These are phyloP conservation scores for Nicotiana benthamiana DNA, from an alignment of 257 asterid species.

Conservation along the genomic window DNA sequence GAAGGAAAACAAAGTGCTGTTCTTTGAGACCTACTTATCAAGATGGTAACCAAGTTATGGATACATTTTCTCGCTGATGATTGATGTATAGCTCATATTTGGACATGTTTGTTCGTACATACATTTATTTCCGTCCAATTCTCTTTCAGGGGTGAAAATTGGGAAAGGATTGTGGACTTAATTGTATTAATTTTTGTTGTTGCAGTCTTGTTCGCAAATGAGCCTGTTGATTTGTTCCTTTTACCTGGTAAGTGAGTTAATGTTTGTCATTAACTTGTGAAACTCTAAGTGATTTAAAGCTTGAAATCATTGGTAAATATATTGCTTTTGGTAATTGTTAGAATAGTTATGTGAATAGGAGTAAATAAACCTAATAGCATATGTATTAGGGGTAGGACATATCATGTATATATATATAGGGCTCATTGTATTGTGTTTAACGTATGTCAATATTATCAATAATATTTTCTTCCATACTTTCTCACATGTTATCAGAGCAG, in stretches of 20 bases:
- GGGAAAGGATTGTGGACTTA: background rate
- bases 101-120: background rate
- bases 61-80: background rate
- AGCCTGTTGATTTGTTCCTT: slow-evolving; percentile 82
- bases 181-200: background rate
- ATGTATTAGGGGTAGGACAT: no score
- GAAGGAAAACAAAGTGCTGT: background rate
- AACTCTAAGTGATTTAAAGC: background rate
- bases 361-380: no score
- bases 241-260: slow-evolving; percentile 63
- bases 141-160: background rate
- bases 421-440: no score
- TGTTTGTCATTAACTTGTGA: background rate
- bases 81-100: background rate
- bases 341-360: no score
- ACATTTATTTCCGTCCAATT: background rate
- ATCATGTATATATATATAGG: no score
- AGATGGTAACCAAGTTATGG: background rate
- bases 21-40: background rate
- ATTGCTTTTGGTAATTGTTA: background rate
- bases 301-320: background rate
- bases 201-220: slow-evolving; percentile 79
- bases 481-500: no score
- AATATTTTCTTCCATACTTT: no score
- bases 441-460: no score